Base-by-base conservation (phyloP, 176 grass and related monocot species). In the Oryza rufipogon region DNA sequence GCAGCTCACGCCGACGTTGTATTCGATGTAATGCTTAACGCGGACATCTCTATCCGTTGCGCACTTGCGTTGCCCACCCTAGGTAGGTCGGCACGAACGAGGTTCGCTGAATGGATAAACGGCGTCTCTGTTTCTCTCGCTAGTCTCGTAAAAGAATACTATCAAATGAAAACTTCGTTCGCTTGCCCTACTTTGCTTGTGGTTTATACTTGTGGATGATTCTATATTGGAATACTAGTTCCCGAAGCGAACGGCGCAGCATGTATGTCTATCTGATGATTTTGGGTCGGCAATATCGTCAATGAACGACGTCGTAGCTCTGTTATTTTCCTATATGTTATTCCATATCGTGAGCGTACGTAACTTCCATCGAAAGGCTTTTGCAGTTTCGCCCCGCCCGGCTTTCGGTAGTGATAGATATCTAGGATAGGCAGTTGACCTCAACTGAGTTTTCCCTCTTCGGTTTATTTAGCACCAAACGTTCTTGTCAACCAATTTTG, bases 1-100 rank as follows among this genome's bases (percentile, higher is more conserved):
- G 54, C 78, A 49, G 71, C 87, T 72, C 83, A 89, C 88, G 78
- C 17, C 58, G 58, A 63, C 74, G 61, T 6, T 36, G 79, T 82
- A 70, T 75, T 70, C 64, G 30, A 70, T 32, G 82, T 74, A 64
- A 84, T 11, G 58, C 9, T n/a, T 63, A 10, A 9, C 64, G 84
- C 80, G 76, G 75, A 70, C 70, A 80, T 87, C 80, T 19, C 69
- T 66, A 83, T 79, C 88, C 48, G 34, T 22, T 58, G 49, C 52
- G 52, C 52, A 20, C 52, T 56, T 41, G 54, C 19, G 54, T 17
- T 20, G 56, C 19, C 26, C 87, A 68, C 13, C 77, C 41, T 11
- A 38, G 68, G 73, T 9, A 30, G 68, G 73, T 64, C 39, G 64
- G 75, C 85, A 25, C 70, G 8, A 44, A 34, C 64, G 8, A 44